phyloP scores from a whole-genome alignment of 2,329 filamentous ascomycete species.

The Cladorrhinum sp. region DNA sequence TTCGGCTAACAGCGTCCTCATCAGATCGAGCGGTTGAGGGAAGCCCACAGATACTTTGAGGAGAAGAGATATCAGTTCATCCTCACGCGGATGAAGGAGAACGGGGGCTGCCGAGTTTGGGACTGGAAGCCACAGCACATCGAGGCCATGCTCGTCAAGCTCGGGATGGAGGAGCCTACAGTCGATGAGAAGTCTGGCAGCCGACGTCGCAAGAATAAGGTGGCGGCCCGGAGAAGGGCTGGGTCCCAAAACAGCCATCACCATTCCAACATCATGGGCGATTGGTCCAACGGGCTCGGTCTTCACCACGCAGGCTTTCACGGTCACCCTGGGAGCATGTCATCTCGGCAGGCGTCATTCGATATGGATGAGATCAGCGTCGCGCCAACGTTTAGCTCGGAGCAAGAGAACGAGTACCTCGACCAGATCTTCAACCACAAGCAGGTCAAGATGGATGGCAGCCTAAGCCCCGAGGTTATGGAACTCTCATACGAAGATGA shows the following conservation, averaged over 20 bases:
- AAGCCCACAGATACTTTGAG: slow-evolving; percentile 42
- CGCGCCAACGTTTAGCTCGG: slow-evolving; percentile 29
- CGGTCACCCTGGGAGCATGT: slow-evolving; percentile 13
- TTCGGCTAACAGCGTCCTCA: background rate
- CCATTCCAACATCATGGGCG: slow-evolving; percentile 19
- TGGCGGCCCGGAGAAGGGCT: slow-evolving; percentile 20
- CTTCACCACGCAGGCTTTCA: slow-evolving; percentile 22
- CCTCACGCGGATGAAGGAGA: slow-evolving; percentile 45
- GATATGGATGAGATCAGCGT: slow-evolving; percentile 22
- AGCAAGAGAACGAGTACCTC: slow-evolving; percentile 34
- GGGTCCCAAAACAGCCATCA: slow-evolving; percentile 17
- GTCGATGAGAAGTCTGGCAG: slow-evolving; percentile 39
- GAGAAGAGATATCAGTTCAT: slow-evolving; percentile 43
- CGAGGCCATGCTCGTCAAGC: slow-evolving; percentile 47
- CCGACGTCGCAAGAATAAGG: slow-evolving; percentile 42
- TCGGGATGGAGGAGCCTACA: slow-evolving; percentile 46
- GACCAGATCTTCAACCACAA: slow-evolving; percentile 29
- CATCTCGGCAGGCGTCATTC: slow-evolving; percentile 17
- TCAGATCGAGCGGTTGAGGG: slow-evolving; percentile 41
- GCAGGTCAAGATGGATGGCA: slow-evolving; percentile 19
- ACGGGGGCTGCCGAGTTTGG: slow-evolving; percentile 49
- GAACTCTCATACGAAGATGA: slow-evolving; percentile 21
- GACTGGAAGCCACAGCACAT: slow-evolving; percentile 50
- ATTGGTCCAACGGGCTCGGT: slow-evolving; percentile 28
- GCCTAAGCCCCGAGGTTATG: slow-evolving; percentile 23